Evolutionary conservation across 2,329 filamentous ascomycete species (phyloP).

Genomic region (Didymella pomorum): DNA sequence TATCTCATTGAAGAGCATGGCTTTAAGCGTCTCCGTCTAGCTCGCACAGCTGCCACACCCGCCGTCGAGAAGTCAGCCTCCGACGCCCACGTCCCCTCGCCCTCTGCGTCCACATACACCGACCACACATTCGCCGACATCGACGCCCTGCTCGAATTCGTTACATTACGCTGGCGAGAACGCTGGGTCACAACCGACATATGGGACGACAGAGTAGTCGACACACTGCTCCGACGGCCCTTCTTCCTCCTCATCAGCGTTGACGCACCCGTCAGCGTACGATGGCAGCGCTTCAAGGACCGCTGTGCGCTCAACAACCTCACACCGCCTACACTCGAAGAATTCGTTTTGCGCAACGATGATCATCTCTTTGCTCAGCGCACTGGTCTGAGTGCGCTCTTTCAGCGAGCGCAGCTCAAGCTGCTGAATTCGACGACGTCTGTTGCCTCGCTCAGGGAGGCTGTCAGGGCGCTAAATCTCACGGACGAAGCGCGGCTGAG

Average conservation of each 20-base stretch:
- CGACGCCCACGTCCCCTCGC: conserved; percentile 37
- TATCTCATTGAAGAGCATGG: conserved; percentile 86
- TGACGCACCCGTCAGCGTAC: conserved; percentile 84
- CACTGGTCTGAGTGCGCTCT: conserved; percentile 75
- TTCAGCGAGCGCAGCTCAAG: conserved; percentile 81
- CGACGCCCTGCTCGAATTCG: conserved; percentile 79
- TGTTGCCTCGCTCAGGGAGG: conserved; percentile 73
- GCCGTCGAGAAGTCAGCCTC: conserved; percentile 51
- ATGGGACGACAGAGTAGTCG: conserved; percentile 74
- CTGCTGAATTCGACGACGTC: conserved; percentile 84
- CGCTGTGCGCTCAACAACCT: conserved; percentile 61
- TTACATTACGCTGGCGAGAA: conserved; percentile 82
- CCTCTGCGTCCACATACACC: conserved; percentile 21
- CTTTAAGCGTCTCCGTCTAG: conserved; percentile 77
- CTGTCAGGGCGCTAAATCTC: conserved; percentile 78
- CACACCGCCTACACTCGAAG: conserved; percentile 62
- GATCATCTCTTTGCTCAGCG: conserved; percentile 73
- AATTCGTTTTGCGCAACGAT: conserved; percentile 72
- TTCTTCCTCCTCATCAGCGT: conserved; percentile 94
- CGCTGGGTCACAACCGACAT: conserved; percentile 89
- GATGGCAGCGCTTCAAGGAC: conserved; percentile 79
- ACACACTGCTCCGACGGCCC: conserved; percentile 78
- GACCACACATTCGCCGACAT: conserved; percentile 58
- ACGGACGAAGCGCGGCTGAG: conserved; percentile 80
- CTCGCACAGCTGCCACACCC: conserved; percentile 48